These are phyloP conservation scores for Myxozyma sirexii DNA, from an alignment of 805 yeast genomes.

Conservation along the genomic window DNA sequence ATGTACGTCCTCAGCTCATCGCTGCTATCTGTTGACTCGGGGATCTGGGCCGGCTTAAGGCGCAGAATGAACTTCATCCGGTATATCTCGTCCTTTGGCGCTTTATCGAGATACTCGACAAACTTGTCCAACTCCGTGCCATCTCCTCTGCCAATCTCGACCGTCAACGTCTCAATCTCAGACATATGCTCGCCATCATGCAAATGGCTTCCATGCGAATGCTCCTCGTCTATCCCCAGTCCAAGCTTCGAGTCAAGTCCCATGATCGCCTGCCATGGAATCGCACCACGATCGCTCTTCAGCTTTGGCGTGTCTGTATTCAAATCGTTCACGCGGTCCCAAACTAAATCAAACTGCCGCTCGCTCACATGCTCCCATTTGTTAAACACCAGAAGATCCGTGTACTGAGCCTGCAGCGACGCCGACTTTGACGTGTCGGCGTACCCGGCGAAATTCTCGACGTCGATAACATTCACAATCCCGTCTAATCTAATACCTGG, in stretches of 20 bases:
- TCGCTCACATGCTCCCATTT: conserved; percentile 34
- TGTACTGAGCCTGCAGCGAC: conserved; percentile 34
- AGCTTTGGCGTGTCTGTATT: conserved; percentile 36
- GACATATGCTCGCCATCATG: conserved; percentile 20
- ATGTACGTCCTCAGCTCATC: conserved; percentile 3
- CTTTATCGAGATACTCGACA: conserved; percentile 22
- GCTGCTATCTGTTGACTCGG: neutral
- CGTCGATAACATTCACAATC: conserved; percentile 34
- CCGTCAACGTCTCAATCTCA: conserved; percentile 33
- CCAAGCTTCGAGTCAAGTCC: conserved; percentile 34
- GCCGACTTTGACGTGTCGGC: conserved; percentile 35
- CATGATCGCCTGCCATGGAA: conserved; percentile 31
- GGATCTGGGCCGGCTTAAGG: neutral
- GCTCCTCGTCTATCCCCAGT: conserved; percentile 9
- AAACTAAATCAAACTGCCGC: conserved; percentile 31
- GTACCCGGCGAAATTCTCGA: conserved; percentile 35
- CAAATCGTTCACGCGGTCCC: conserved; percentile 35
- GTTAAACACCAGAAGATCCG: conserved; percentile 34
- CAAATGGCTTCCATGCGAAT: conserved; percentile 5
- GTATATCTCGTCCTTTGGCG: conserved; percentile 35
- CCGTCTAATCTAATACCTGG: conserved; percentile 30
- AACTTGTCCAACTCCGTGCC: conserved; percentile 16
- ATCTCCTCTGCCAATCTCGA: conserved; percentile 8
- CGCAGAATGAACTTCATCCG: conserved; percentile 33
- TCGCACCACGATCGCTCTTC: conserved; percentile 28